These are phyloP conservation scores for Pyrrhoderma lamaoense DNA, from an alignment of 1,284 basidiomycete genomes.

Conservation along the genomic window DNA sequence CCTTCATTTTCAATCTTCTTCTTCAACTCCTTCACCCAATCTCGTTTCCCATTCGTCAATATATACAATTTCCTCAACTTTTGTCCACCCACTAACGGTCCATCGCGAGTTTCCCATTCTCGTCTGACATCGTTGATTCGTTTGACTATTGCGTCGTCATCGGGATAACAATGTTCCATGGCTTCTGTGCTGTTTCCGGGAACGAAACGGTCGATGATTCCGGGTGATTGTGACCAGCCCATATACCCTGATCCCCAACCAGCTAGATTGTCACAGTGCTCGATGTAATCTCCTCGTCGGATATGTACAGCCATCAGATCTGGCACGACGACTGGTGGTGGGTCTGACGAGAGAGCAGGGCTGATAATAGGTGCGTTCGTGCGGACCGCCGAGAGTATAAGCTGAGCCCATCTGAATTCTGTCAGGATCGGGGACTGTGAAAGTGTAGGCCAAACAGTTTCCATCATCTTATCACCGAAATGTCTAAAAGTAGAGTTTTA, in stretches of 20 bases:
- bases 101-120: constrained; percentile 20
- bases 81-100: background rate
- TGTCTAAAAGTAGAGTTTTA: constrained; percentile 6
- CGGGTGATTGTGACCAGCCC: constrained; percentile 37
- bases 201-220: constrained; percentile 31
- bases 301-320: constrained; percentile 51
- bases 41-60: constrained; percentile 31
- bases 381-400: constrained; percentile 24
- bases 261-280: constrained; percentile 42
- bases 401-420: constrained; percentile 34
- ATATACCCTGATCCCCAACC: constrained; percentile 34
- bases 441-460: constrained; percentile 30
- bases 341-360: constrained; percentile 2
- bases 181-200: constrained; percentile 23
- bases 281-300: constrained; percentile 51
- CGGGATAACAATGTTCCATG: constrained; percentile 37
- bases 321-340: constrained; percentile 24
- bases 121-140: constrained; percentile 28
- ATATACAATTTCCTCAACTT: constrained; percentile 28
- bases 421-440: constrained; percentile 31
- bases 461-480: constrained; percentile 5
- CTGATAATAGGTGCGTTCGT: constrained; percentile 11
- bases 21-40: constrained; percentile 29
- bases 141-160: constrained; percentile 33
- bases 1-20: constrained; percentile 12